These are phyloP conservation scores for Penstemon newberryi DNA, from an alignment of 257 asterid species.

Conservation along the genomic window DNA sequence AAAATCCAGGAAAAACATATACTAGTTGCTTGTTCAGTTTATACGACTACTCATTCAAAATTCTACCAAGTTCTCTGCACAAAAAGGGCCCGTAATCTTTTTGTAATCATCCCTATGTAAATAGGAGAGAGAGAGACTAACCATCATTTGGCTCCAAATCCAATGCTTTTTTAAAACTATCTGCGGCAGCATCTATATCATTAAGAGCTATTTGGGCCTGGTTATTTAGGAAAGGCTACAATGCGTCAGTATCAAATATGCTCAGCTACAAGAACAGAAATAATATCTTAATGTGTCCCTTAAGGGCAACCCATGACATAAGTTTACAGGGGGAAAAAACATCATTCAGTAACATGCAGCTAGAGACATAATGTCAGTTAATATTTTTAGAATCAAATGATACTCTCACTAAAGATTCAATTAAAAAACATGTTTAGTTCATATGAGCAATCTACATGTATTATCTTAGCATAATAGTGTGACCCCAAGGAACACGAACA, in stretches of 20 bases:
- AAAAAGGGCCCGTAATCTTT: too few relatives aligned
- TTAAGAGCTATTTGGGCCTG: conserved; percentile 95
- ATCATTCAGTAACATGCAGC: background rate
- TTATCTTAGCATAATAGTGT: background rate
- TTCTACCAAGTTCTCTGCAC: too few relatives aligned
- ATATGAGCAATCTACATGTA: background rate
- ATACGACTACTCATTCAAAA: too few relatives aligned
- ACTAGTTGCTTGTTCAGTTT: too few relatives aligned
- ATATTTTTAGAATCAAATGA: background rate
- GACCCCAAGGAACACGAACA: background rate
- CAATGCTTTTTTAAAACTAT: conserved; percentile 80
- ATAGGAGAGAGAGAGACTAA: conserved; percentile 30
- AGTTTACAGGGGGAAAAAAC: background rate
- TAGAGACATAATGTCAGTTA: background rate
- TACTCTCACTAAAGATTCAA: background rate
- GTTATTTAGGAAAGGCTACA: conserved; percentile 16
- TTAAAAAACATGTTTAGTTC: background rate
- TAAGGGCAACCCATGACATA: background rate
- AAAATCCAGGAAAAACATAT: background rate
- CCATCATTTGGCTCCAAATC: conserved; percentile 97
- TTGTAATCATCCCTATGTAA: too few relatives aligned
- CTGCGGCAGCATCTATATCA: conserved; percentile 88
- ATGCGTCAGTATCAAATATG: conserved; percentile 27
- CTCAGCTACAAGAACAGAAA: conserved; percentile 13
- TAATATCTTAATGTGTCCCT: background rate